Percentiles rank a stretch among this genome's conserved stretches.
Evolutionary conservation across 2,329 filamentous ascomycete genomes (phyloP).

Genomic region (Penicillium brevicompactum): DNA sequence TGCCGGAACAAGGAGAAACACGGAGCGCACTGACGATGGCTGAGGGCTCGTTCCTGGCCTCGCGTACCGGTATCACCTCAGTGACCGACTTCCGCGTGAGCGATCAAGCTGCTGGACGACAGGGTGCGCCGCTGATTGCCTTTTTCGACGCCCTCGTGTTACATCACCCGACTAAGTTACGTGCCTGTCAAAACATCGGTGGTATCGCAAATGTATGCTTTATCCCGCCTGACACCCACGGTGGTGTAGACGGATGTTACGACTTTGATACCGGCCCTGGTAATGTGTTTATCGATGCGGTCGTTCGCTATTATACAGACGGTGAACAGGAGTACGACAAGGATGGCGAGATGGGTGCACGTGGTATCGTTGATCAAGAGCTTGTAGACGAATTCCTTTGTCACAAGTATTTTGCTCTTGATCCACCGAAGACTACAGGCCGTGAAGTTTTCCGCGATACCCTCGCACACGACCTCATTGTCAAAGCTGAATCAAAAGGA

Average conservation of each 20-base stretch:
- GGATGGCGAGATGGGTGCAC: conserved; percentile 55
- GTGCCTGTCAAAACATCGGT: conserved; percentile 64
- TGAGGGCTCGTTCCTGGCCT: conserved; percentile 58
- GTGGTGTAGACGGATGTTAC: conserved; percentile 41
- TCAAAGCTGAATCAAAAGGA: conserved; percentile 48
- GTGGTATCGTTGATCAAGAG: conserved; percentile 53
- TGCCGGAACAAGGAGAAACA: conserved; percentile 52
- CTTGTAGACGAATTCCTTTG: conserved; percentile 56
- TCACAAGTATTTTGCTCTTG: conserved; percentile 53
- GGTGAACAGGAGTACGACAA: conserved; percentile 55
- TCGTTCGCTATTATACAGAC: conserved; percentile 56
- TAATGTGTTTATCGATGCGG: conserved; percentile 60
- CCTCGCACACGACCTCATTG: conserved; percentile 55
- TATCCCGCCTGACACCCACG: conserved; percentile 23
- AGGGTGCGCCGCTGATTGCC: conserved; percentile 58
- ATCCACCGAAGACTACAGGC: conserved; percentile 60
- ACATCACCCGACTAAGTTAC: conserved; percentile 59
- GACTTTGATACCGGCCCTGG: conserved; percentile 61
- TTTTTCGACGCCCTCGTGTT: conserved; percentile 61
- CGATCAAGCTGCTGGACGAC: conserved; percentile 58
- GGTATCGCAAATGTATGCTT: conserved; percentile 63
- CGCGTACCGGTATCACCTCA: conserved; percentile 59
- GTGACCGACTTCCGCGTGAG: conserved; percentile 61
- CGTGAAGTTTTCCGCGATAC: conserved; percentile 63
- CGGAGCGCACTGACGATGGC: conserved; percentile 58